Evolutionary conservation across 1,284 basidiomycete species (phyloP), one percentile per base, ranked within the genome.

Genomic region (Papiliotrema fonsecae): DNA sequence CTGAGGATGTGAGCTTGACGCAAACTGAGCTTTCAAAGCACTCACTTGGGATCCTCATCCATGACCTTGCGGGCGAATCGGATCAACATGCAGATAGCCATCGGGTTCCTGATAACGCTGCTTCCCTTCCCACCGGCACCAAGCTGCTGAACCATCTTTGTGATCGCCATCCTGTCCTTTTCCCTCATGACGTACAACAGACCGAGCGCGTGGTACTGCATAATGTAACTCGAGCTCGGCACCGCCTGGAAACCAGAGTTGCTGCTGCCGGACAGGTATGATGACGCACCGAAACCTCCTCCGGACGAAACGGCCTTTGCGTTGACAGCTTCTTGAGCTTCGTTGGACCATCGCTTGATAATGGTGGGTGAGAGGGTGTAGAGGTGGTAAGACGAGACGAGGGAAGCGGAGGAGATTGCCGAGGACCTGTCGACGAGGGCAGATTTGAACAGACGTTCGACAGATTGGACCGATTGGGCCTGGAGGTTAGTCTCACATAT

Each of bases 81-180:
- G 71, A 98, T 92, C 57, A 99, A 81, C 94, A 98, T 97, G 75
- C 93, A 98, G 43, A 98, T 78, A n/a, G 96, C 93, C 86, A 94
- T 92, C 3, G 96, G 85, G 69, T 92, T 98, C 77, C 93, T 89
- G 56, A 99, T 74, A 19, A 86, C 83, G 16, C 84, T 85, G 46
- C 84, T 80, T 21, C 87, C 86, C 70, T 90, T 91, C 54, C 76
- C 77, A 35, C 69, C 69, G 1, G 89, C 89, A 35, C 89, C 89
- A 31, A 92, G 81, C 72, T 97, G 94, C 75, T 98, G 96, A 44
- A 99, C 92, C 87, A 98, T 93, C 78, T 98, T 99, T 38, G 91
- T 97, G 46, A 98, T 83, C 2, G 96, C 96, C 92, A 98, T 98
- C 58, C 96, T 79, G 76, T 99, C 96, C 70, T 96, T 90, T 70